phyloP scores from a whole-genome alignment of 257 asterid genomes.

The Ballota nigra region DNA sequence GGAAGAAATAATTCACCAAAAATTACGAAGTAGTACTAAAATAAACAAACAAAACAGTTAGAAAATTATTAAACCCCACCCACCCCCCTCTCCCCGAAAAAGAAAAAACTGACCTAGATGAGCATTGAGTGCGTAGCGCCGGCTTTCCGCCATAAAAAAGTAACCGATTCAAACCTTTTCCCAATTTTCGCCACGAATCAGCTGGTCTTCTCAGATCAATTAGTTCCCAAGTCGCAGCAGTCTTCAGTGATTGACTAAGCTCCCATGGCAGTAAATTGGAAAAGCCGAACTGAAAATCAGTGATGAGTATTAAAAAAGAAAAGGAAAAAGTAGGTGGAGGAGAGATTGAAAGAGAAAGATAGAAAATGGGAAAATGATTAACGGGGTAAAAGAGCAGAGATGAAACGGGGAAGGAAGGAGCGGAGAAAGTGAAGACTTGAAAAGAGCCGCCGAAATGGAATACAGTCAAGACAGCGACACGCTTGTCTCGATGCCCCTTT shows the following conservation, averaged over 20 bases:
- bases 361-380: neutral
- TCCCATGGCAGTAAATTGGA: neutral
- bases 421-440: slow-evolving; percentile 35
- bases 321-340: neutral
- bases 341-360: slow-evolving; percentile 7
- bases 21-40: no score
- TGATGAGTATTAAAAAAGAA: neutral
- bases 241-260: slow-evolving; percentile 16
- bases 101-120: slow-evolving; percentile 45
- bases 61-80: neutral
- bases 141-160: slow-evolving; percentile 42
- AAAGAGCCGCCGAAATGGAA: slow-evolving; percentile 79
- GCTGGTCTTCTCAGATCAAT: slow-evolving; percentile 23
- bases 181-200: slow-evolving; percentile 12
- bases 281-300: neutral
- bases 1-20: neutral
- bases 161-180: slow-evolving; percentile 5
- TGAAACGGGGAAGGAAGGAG: slow-evolving; percentile 32
- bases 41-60: no score
- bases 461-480: slow-evolving; percentile 48
- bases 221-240: slow-evolving; percentile 18
- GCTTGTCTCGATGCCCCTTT: slow-evolving; percentile 12
- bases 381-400: neutral
- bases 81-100: neutral
- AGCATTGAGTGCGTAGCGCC: slow-evolving; percentile 53